phyloP scores from a whole-genome alignment of 345 rosid genomes.

The Citrus hindsii region DNA sequence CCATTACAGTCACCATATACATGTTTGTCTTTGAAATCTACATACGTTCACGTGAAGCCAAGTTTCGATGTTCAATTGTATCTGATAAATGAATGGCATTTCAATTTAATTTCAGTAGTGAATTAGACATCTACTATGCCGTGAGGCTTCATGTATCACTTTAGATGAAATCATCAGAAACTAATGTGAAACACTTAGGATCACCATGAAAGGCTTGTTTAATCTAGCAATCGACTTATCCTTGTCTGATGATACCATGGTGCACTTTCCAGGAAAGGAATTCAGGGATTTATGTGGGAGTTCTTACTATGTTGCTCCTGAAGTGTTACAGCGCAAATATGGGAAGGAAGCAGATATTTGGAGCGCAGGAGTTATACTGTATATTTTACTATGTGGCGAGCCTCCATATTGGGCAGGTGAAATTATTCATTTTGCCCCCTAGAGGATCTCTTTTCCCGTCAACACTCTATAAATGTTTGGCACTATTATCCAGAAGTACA shows the following conservation, averaged over 20 bases:
- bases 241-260: not conserved
- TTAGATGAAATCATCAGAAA: not conserved
- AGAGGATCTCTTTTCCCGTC: not conserved
- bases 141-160: not conserved
- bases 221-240: no score
- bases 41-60: not conserved
- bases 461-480: not conserved
- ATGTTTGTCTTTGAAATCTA: not conserved
- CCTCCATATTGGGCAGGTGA: slow-evolving; percentile 98
- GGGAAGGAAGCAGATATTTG: slow-evolving; percentile 85
- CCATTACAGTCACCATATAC: not conserved
- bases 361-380: slow-evolving; percentile 86
- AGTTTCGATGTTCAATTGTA: not conserved
- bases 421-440: not conserved
- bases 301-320: slow-evolving; percentile 91
- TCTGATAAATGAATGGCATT: no score
- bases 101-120: not conserved
- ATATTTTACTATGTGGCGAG: slow-evolving; percentile 84
- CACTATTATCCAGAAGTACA: not conserved
- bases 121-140: not conserved
- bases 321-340: slow-evolving; percentile 60
- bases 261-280: slow-evolving; percentile 49
- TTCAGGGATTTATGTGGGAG: slow-evolving; percentile 75
- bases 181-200: not conserved
- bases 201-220: not conserved